phyloP scores from a whole-genome alignment of 2,329 filamentous ascomycete genomes.

The Leptodontidium sp. region DNA sequence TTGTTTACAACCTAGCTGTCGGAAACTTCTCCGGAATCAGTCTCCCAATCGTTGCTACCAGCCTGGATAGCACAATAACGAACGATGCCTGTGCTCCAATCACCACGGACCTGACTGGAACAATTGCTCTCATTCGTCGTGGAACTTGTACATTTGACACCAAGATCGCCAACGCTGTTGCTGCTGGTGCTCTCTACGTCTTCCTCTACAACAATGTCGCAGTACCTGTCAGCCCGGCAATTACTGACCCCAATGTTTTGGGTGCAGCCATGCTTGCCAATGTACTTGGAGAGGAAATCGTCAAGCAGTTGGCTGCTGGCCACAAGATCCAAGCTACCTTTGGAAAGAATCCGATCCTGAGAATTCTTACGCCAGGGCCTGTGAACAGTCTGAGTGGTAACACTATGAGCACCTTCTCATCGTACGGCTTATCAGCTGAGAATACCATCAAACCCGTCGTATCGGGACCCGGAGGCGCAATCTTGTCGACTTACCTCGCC shows the following conservation, averaged over 20 bases:
- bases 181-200: slow-evolving; percentile 4
- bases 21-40: slow-evolving; percentile 13
- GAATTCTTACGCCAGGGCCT: background rate
- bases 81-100: slow-evolving; percentile 21
- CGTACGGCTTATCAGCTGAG: slow-evolving; percentile 18
- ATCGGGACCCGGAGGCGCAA: slow-evolving; percentile 46
- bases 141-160: slow-evolving; percentile 26
- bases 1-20: slow-evolving; percentile 1
- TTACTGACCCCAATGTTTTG: slow-evolving; percentile 7
- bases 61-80: slow-evolving; percentile 5
- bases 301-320: slow-evolving; percentile 3
- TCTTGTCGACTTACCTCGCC: slow-evolving; percentile 44
- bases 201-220: slow-evolving; percentile 22
- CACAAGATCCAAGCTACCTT: slow-evolving; percentile 4
- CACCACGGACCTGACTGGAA: slow-evolving; percentile 2
- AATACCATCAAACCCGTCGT: slow-evolving; percentile 20
- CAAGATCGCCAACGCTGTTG: slow-evolving; percentile 1
- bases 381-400: slow-evolving; percentile 24
- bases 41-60: slow-evolving; percentile 13
- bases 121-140: slow-evolving; percentile 25
- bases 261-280: slow-evolving; percentile 18
- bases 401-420: slow-evolving; percentile 17
- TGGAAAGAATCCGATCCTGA: background rate
- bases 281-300: slow-evolving; percentile 2
- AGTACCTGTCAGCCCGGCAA: background rate